These are phyloP conservation scores for Citrus reticulata DNA, from an alignment of 345 rosid genomes.

Conservation along the genomic window DNA sequence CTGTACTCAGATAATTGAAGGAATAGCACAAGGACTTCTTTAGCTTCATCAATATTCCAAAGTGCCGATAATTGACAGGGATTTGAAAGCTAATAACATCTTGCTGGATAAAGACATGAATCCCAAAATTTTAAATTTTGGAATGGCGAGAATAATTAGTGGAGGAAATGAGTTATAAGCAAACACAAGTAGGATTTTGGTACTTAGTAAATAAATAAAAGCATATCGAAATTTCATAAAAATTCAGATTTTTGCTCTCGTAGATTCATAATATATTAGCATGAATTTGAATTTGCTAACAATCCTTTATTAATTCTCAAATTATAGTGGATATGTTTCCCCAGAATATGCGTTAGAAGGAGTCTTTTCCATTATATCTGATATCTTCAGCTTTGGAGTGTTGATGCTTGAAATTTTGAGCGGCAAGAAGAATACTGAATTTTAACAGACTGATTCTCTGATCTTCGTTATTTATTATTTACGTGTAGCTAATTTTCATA, in stretches of 20 bases:
- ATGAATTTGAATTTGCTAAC: too few relatives aligned
- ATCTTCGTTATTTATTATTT: not conserved
- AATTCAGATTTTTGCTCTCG: too few relatives aligned
- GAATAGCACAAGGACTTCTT: conserved; percentile 47
- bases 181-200: conserved; percentile 1
- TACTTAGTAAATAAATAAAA: conserved; percentile 7
- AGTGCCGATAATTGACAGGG: conserved; percentile 31
- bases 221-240: too few relatives aligned
- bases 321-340: conserved; percentile 38
- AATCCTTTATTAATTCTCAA: not conserved
- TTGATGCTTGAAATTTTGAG: conserved; percentile 22
- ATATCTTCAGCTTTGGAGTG: not conserved
- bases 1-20: conserved; percentile 35
- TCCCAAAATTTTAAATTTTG: conserved; percentile 46
- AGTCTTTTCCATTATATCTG: not conserved
- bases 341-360: conserved; percentile 20
- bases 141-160: conserved; percentile 18
- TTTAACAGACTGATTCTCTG: conserved; percentile 22
- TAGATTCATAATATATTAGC: too few relatives aligned
- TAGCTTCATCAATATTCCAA: conserved; percentile 48
- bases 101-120: conserved; percentile 40
- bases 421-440: conserved; percentile 45
- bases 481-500: too few relatives aligned
- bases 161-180: not conserved
- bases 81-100: conserved; percentile 31